Base-by-base conservation (phyloP, 2,329 filamentous ascomycete genomes). In the Cytospora mali region DNA sequence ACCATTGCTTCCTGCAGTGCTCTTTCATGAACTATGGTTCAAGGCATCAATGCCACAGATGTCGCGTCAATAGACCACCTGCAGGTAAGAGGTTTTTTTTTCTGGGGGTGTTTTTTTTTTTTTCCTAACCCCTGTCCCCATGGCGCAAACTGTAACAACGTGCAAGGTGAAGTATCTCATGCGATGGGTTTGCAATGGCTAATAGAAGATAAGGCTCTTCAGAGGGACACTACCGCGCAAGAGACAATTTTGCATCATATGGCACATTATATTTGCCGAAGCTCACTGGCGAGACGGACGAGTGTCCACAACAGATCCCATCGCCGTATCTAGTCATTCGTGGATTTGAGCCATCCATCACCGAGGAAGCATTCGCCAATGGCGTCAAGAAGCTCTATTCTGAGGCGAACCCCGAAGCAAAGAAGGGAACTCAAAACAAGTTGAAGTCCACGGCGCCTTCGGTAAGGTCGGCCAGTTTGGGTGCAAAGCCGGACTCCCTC, bases 271-370 rank as follows among this genome's bases (percentile, higher is more conserved):
- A 65, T 42, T 76, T 76, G 7, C 76, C 75, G 56, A 72, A 74
- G 39, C 66, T 79, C 16, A 78, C 77, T 31, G 77, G 77, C 57
- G 77, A 78, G 67, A 78, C 76, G 25, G 77, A 80, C 59, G 76
- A 78, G 65, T 76, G 74, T 58, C 74, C 76, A 53, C 73, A 79
- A 59, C 72, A 88, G 62, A 75, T 82, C 0, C 84, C 88, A 1
- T 92, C 90, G 1, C 91, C 93, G 68, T 92, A 93, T 67, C 77
- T 95, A 23, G 84, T 95, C 5, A 80, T 95, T 27, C 87, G 90
- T 64, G 88, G 88, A 9, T 77, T 96, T 7, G 86, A 91, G 33
- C 76, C 84, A 0, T 88, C 88, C 16, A 85, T 92, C 6, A 89
- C 83, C 7, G 91, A 94, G 74, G 86, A 90, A 61, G 78, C 90